Evolutionary conservation across 768 basidiomycete genomes (phyloP), one percentile per base, ranked within the genome.

Genomic region (Mycena epipterygia): DNA sequence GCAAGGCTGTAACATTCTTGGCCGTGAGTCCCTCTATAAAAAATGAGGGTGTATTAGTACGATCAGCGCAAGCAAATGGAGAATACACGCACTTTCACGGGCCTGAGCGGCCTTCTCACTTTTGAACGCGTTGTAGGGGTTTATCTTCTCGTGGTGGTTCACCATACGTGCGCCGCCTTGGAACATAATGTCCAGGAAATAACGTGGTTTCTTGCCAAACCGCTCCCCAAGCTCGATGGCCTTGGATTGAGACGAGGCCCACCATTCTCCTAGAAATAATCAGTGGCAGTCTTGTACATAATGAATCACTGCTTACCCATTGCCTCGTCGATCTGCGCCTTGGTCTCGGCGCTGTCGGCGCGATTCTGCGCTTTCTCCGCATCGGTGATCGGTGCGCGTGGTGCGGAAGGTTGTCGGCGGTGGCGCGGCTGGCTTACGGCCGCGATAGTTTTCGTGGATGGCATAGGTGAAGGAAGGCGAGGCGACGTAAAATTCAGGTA

Each of bases 91-190:
- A 56, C 35, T 21, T n/a, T 23, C 56, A 17, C 35, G 25, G 3
- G 25, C 2, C n/a, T 58, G 23, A 3, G 56, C 56, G 5, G 56
- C 56, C 37, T 58, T 58, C 25, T 41, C 27, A 21, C 8, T 19
- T 25, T 30, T 52, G 51, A 52, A 52, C 23, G 51, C 51, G 27
- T 52, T 52, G 29, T 52, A 52, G 8, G 51, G 25, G 19, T 52
- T 52, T 5, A 30, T 21, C 27, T 52, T 52, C 51, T 52, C 51
- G 4, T 52, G 51, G 51, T 52, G 51, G 51, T 52, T 52, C 6
- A 52, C 51, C 51, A 52, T 52, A n/a, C n/a, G 51, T n/a, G n/a
- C 23, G 25, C 51, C 51, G 27, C 51, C 51, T 30, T 52, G 51
- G 27, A 52, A 52, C 13, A 52, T 14, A 11, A 52, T 27, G 29